phyloP scores from a whole-genome alignment of 176 grass and related monocot species.

The Miscanthus lutarioriparius region DNA sequence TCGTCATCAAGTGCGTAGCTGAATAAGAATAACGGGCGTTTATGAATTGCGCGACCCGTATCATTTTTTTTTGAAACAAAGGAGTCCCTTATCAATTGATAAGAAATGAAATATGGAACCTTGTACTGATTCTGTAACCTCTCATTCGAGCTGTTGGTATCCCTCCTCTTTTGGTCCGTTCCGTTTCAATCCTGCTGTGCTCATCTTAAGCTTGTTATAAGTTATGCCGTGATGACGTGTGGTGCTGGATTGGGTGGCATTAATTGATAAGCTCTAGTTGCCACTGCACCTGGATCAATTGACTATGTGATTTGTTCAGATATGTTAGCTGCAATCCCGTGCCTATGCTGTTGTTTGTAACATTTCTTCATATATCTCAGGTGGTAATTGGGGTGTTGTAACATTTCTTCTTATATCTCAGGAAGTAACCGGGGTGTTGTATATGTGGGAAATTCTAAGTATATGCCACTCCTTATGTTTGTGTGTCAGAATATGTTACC shows the following conservation, averaged over 20 bases:
- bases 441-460: not conserved
- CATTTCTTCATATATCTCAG: not conserved
- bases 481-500: not conserved
- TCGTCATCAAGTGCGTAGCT: not conserved
- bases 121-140: not conserved
- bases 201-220: not conserved
- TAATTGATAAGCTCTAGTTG: not conserved
- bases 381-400: not conserved
- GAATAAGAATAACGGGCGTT: not conserved
- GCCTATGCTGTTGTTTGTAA: not conserved
- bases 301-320: not conserved
- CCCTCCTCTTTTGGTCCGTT: not conserved
- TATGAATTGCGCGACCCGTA: not conserved
- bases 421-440: not conserved
- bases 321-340: not conserved
- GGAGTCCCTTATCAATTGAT: not conserved
- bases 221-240: not conserved
- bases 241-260: not conserved
- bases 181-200: not conserved
- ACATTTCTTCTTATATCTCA: not conserved
- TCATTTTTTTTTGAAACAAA: not conserved
- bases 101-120: not conserved
- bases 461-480: not conserved
- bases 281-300: not conserved
- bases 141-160: not conserved